A percentile compares a stretch with the other conserved stretches of the same genome.
Conservation (phyloP, 306 rosid species). For the Hippophae gyantsensis region DNA sequence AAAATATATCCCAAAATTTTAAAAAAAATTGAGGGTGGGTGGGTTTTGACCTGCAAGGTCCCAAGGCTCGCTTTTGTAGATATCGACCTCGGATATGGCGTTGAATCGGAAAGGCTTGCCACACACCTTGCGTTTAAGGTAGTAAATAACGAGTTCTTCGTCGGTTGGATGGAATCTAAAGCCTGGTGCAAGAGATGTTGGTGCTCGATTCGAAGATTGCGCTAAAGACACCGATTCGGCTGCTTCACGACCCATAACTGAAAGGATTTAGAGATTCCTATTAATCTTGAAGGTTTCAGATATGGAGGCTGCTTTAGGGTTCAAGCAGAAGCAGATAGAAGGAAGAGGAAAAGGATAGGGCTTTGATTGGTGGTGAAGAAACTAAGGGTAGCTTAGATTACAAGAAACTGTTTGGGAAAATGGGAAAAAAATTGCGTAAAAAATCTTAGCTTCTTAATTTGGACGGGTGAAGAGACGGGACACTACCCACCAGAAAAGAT, state of each 20-base stretch:
- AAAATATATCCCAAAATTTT: too few relatives aligned
- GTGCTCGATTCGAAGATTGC: conserved; percentile 30
- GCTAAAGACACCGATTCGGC: conserved; percentile 16
- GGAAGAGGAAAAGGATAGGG: conserved; percentile 17
- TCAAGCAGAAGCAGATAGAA: conserved; percentile 14
- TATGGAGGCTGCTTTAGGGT: not conserved
- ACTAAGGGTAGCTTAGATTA: conserved; percentile 86
- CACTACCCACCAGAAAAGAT: too few relatives aligned
- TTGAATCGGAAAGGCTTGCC: conserved; percentile 77
- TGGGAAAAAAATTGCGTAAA: too few relatives aligned
- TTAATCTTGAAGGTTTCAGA: not conserved
- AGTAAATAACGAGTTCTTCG: conserved; percentile 88
- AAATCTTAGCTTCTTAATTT: too few relatives aligned
- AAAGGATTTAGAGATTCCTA: not conserved
- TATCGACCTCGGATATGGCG: conserved; percentile 88
- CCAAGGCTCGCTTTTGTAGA: conserved; percentile 97
- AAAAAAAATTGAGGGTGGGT: conserved; percentile 1
- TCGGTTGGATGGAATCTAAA: conserved; percentile 97
- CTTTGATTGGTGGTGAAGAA: conserved; percentile 93
- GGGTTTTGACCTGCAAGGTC: conserved; percentile 63
- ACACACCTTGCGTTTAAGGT: conserved; percentile 82
- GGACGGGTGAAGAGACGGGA: too few relatives aligned
- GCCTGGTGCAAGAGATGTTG: conserved; percentile 90
- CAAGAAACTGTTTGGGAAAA: conserved; percentile 62
- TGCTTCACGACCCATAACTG: conserved; percentile 43